These are phyloP conservation scores for Fusarium drepaniforme DNA, from an alignment of 2,329 filamentous ascomycete species.

Conservation along the genomic window DNA sequence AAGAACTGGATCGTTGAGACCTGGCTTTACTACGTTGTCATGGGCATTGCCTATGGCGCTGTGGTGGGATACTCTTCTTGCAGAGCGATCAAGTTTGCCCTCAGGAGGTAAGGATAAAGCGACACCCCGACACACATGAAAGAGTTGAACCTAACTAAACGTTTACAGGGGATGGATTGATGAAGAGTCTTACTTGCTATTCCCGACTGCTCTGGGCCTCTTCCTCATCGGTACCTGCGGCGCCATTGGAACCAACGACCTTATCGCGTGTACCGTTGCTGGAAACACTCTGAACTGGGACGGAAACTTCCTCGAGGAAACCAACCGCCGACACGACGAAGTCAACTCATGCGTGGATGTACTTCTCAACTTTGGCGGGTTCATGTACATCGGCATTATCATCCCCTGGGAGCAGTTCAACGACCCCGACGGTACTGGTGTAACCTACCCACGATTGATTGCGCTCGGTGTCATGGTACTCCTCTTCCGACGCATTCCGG, in stretches of 20 bases:
- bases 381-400: slow-evolving; percentile 69
- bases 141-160: not conserved
- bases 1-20: slow-evolving; percentile 71
- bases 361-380: slow-evolving; percentile 70
- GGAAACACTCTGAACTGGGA: slow-evolving; percentile 73
- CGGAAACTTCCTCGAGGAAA: slow-evolving; percentile 68
- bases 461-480: slow-evolving; percentile 65
- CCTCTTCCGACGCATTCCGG: slow-evolving; percentile 67
- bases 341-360: slow-evolving; percentile 71
- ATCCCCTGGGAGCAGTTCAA: slow-evolving; percentile 69
- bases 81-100: slow-evolving; percentile 58
- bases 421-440: slow-evolving; percentile 63
- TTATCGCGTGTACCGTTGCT: slow-evolving; percentile 71
- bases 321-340: slow-evolving; percentile 68
- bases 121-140: not conserved
- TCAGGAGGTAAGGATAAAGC: slow-evolving; percentile 45
- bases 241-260: slow-evolving; percentile 68
- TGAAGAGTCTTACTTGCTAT: slow-evolving; percentile 64
- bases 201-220: slow-evolving; percentile 65
- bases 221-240: slow-evolving; percentile 70
- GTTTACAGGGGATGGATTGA: slow-evolving; percentile 64
- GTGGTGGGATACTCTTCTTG: slow-evolving; percentile 62
- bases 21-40: slow-evolving; percentile 68
- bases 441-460: slow-evolving; percentile 63
- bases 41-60: slow-evolving; percentile 65